These are phyloP conservation scores for Hypoxylon sp. DNA, from an alignment of 2,329 filamentous ascomycete genomes.

Conservation along the genomic window DNA sequence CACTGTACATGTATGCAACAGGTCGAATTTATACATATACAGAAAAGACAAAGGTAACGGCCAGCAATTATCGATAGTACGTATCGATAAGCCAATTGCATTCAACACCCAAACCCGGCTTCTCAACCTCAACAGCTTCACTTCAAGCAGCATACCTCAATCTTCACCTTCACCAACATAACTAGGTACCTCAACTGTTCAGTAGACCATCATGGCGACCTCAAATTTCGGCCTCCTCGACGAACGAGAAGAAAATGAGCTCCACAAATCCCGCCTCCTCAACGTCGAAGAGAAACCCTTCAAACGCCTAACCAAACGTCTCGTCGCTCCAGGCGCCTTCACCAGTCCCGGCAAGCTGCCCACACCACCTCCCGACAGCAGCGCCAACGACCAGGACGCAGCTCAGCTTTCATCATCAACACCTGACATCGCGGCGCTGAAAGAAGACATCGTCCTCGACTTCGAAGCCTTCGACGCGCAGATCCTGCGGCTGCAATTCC, in stretches of 20 bases:
- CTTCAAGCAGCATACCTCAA: conserved; percentile 1
- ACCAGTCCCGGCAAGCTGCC: conserved; percentile 68
- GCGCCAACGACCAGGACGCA: conserved; percentile 51
- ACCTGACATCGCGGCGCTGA: conserved; percentile 71
- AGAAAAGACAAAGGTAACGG: not conserved
- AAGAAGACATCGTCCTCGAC: conserved; percentile 87
- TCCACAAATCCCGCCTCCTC: conserved; percentile 89
- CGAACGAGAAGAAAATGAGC: conserved; percentile 82
- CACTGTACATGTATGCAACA: not conserved
- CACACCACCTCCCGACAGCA: conserved; percentile 76
- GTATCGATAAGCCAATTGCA: conserved; percentile 31
- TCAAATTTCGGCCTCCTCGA: conserved; percentile 70
- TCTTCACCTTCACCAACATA: not conserved
- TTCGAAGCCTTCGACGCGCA: conserved; percentile 90
- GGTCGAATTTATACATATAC: conserved; percentile 29
- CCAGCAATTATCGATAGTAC: conserved; percentile 23
- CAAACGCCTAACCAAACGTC: conserved; percentile 86
- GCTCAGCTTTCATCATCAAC: conserved; percentile 58
- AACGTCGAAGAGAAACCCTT: conserved; percentile 95
- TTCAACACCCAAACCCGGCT: conserved; percentile 10
- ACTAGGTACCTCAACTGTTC: not conserved
- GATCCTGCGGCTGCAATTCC: conserved; percentile 89
- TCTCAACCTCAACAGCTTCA: conserved; percentile 19
- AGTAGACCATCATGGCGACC: conserved; percentile 48
- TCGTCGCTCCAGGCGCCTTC: conserved; percentile 78